Evolutionary conservation across 495 filamentous ascomycete species (phyloP), one percentile per base, ranked within the genome.

Genomic region (Lindgomyces ingoldianus): DNA sequence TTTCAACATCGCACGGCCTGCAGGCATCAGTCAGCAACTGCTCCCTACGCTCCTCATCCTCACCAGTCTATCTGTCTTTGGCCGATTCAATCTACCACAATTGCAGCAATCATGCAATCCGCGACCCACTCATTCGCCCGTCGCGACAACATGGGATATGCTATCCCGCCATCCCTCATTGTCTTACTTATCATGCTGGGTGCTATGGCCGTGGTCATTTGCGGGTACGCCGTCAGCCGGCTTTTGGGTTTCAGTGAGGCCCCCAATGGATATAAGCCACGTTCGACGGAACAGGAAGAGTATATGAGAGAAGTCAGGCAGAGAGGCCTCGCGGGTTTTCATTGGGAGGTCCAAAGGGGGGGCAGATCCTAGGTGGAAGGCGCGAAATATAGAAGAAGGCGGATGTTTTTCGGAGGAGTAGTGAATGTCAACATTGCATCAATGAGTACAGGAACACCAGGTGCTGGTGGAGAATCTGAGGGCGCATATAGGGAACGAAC

Each of bases 181-280:
- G 57, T 67, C 49, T 19, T 67, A n/a, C 39, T 67, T 12, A 41
- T 54, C 57, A 55, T 67, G 49, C 25, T 60, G 4, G 64, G 48
- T 3, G 49, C 64, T 10, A 49, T 18, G 1, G 3, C 48, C 12
- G 2, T 55, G 0, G 29, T 67, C 19, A 25, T 36, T n/a, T 29
- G 18, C 4, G 33, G 51, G 16, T 63, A 25, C 41, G 50, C 51
- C 9, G 21, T 55, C 8, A 21, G 46, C n/a, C 42, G 42, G 36
- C 51, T 48, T 12, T 48, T 52, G 8, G 49, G 49, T 8, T 30
- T 52, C 24, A 10, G 18, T 21, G 3, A 42, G 1, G 46, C 26
- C 11, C 3, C 8, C 1, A 50, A 29, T 42, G 52, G 52, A 12
- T 11, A 21, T n/a, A 26, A 39, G 26, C 25, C 44, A 18, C 11